phyloP scores from a whole-genome alignment of 257 asterid genomes.

The Nicotiana noctiflora region DNA sequence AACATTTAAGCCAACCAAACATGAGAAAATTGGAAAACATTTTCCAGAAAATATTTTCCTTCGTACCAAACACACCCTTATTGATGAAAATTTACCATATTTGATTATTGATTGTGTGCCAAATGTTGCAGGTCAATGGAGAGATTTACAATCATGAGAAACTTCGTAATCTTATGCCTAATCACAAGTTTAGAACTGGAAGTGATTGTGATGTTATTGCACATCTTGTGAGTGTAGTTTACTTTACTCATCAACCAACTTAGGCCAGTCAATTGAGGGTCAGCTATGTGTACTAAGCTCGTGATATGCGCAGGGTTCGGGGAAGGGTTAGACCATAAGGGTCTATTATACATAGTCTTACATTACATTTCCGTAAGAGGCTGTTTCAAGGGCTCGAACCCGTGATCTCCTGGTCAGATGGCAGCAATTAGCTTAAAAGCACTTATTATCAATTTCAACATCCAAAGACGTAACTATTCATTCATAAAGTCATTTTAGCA shows the following conservation, averaged over 20 bases:
- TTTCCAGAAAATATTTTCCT: too few relatives aligned
- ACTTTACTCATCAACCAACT: not conserved
- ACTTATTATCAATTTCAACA: not conserved
- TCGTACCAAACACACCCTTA: too few relatives aligned
- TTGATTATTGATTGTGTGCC: not conserved
- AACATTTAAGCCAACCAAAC: too few relatives aligned
- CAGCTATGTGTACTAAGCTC: too few relatives aligned
- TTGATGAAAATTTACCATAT: not conserved
- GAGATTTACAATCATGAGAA: conserved; percentile 93
- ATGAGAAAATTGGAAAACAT: too few relatives aligned
- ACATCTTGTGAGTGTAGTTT: conserved; percentile 69
- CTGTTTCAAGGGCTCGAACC: too few relatives aligned
- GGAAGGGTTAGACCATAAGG: too few relatives aligned
- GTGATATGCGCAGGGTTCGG: too few relatives aligned
- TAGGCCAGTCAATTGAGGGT: not conserved
- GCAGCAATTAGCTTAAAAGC: not conserved
- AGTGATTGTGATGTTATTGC: conserved; percentile 98
- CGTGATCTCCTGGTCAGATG: too few relatives aligned
- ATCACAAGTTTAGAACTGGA: conserved; percentile 80
- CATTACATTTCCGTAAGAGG: too few relatives aligned
- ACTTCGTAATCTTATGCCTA: conserved; percentile 53
- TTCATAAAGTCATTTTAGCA: not conserved
- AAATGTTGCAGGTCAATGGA: conserved; percentile 69
- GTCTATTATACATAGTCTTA: too few relatives aligned
- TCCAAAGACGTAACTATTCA: not conserved